Conservation (phyloP, 139 green algal species). For the Tetraselmis chui region DNA sequence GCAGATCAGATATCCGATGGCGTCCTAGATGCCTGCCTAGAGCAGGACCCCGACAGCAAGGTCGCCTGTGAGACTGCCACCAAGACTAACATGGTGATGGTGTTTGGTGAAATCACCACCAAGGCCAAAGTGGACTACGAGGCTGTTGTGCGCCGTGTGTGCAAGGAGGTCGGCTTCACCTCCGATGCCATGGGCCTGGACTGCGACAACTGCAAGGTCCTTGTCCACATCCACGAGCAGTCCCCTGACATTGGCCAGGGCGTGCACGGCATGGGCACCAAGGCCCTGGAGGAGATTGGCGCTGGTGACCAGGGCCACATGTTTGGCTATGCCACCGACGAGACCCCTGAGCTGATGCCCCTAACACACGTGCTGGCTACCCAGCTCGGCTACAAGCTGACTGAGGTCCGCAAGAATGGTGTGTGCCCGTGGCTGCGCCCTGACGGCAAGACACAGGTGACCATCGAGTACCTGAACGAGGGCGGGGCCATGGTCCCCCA, state of each 20-base stretch:
- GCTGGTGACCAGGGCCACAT: conserved; percentile 99
- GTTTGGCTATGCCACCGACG: conserved; percentile 99
- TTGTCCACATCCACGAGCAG: conserved; percentile 98
- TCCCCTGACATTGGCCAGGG: conserved; percentile 97
- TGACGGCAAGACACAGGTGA: conserved; percentile 99
- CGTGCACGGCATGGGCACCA: conserved; percentile 98
- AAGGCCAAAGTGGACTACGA: conserved; percentile 99
- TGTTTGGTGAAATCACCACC: conserved; percentile 99
- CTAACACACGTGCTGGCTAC: conserved; percentile 97
- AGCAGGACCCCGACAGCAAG: conserved; percentile 91
- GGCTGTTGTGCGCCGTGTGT: conserved; percentile 65
- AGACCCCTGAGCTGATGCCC: conserved; percentile 98
- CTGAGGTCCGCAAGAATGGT: conserved; percentile 87
- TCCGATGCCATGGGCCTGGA: conserved; percentile 91
- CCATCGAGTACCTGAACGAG: conserved; percentile 96
- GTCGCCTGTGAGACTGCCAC: conserved; percentile 96
- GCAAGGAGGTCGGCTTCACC: conserved; percentile 89
- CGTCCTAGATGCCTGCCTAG: conserved; percentile 95
- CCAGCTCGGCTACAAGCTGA: conserved; percentile 82
- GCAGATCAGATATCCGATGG: conserved; percentile 90
- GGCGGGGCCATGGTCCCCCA: conserved; percentile 78
- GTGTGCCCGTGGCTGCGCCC: conserved; percentile 88
- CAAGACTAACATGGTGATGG: conserved; percentile 99
- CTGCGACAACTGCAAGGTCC: conserved; percentile 95
- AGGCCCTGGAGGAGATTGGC: conserved; percentile 95